Conservation (phyloP, 768 basidiomycete species). For the Hygrophorus russula region DNA sequence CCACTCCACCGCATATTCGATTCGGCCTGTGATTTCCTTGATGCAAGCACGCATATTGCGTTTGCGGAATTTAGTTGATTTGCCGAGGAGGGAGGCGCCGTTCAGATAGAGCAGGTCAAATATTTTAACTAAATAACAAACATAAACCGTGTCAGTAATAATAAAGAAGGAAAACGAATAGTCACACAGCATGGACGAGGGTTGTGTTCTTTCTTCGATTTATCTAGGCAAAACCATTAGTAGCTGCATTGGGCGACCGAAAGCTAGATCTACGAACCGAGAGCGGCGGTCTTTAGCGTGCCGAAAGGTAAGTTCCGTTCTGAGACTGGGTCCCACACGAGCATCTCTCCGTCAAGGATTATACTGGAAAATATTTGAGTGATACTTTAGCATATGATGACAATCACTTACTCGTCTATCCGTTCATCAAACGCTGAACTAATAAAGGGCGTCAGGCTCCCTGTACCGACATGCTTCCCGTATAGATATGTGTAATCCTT, state of each 20-base stretch:
- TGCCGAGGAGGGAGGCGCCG: constrained; percentile 64
- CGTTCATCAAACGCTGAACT: constrained; percentile 62
- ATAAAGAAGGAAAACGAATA: background rate
- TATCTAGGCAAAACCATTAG: constrained; percentile 32
- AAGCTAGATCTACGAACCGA: constrained; percentile 36
- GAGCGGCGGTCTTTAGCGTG: constrained; percentile 83
- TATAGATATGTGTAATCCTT: constrained; percentile 90
- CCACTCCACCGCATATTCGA: constrained; percentile 69
- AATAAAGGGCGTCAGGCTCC: constrained; percentile 85
- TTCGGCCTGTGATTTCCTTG: constrained; percentile 58
- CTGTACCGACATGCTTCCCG: constrained; percentile 70
- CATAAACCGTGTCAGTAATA: background rate
- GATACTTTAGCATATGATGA: background rate
- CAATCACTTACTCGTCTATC: constrained; percentile 62
- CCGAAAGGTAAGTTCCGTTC: constrained; percentile 89
- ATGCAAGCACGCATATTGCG: constrained; percentile 62
- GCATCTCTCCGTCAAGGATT: constrained; percentile 95
- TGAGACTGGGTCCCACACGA: constrained; percentile 92
- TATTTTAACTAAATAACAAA: constrained; percentile 66
- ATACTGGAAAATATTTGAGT: constrained; percentile 37
- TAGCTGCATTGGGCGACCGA: background rate
- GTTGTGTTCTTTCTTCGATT: constrained; percentile 53
- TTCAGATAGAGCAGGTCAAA: constrained; percentile 92
- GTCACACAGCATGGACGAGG: constrained; percentile 86
- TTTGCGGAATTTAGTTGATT: constrained; percentile 67